phyloP scores from a whole-genome alignment of 306 rosid genomes.

The Prunus persica region DNA sequence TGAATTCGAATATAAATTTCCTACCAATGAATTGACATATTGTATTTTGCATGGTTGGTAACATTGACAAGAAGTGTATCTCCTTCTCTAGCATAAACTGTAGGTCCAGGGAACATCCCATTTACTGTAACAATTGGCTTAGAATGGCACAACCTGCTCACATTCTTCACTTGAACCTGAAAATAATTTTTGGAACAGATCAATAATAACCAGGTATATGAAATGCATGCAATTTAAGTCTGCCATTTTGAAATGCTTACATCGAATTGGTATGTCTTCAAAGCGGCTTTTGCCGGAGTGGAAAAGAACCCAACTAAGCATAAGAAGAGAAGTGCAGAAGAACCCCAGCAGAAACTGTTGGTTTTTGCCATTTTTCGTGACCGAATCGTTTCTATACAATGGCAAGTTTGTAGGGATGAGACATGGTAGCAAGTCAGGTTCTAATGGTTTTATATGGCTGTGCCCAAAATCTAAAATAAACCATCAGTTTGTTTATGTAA shows the following conservation, averaged over 20 bases:
- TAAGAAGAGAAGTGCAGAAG: not conserved
- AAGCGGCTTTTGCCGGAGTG: not conserved
- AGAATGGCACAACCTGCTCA: conserved; percentile 35
- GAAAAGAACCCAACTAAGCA: not conserved
- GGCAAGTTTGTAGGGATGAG: not conserved
- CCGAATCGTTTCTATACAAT: not conserved
- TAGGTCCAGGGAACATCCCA: conserved; percentile 41
- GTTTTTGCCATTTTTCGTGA: not conserved
- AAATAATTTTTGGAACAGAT: not conserved
- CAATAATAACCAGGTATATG: too few species aligned
- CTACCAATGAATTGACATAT: too few species aligned
- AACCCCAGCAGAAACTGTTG: not conserved
- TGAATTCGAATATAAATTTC: too few species aligned
- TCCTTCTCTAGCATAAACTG: conserved; percentile 26
- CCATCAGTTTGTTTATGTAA: not conserved
- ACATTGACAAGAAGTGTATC: too few species aligned
- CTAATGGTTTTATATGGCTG: conserved; percentile 1
- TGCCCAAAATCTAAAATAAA: not conserved
- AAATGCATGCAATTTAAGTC: not conserved
- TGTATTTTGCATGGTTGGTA: too few species aligned
- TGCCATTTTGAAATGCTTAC: not conserved
- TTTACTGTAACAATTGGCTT: conserved; percentile 37
- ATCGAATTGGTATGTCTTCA: conserved; percentile 5
- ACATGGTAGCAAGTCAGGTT: not conserved
- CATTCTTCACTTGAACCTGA: conserved; percentile 35